A percentile compares a stretch with the other conserved stretches of the same genome.
These are phyloP conservation scores for Polytrichum commune DNA, from an alignment of 225 moss, liverwort and hornwort genomes.

Conservation along the genomic window DNA sequence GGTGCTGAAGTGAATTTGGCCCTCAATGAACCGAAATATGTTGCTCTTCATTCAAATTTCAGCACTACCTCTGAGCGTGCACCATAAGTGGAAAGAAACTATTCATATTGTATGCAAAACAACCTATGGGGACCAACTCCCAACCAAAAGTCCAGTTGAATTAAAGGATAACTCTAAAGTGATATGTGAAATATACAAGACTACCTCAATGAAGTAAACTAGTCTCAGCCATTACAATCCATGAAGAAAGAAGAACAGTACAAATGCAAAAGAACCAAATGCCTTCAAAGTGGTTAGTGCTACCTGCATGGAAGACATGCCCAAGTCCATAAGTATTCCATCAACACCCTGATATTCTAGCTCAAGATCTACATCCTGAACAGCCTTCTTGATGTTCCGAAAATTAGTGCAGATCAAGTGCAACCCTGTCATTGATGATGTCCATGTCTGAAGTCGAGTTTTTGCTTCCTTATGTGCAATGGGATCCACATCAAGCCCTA, in stretches of 20 bases:
- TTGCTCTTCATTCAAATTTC: too few species aligned
- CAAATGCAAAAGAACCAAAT: neutral
- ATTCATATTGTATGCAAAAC: too few species aligned
- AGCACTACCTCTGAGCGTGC: too few species aligned
- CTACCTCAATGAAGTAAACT: too few species aligned
- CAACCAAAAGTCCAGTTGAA: too few species aligned
- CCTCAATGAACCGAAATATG: too few species aligned
- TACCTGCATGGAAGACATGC: constrained; percentile 99
- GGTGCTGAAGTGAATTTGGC: too few species aligned
- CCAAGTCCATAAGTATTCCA: constrained; percentile 98
- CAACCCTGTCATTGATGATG: constrained; percentile 33
- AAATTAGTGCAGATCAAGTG: constrained; percentile 73
- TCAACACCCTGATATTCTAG: constrained; percentile 63
- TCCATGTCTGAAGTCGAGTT: constrained; percentile 44
- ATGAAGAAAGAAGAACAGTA: neutral
- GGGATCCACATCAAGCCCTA: constrained; percentile 95
- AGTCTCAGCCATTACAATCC: too few species aligned
- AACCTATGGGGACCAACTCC: too few species aligned
- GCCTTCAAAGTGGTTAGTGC: neutral
- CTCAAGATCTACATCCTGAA: constrained; percentile 38
- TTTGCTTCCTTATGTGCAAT: constrained; percentile 73
- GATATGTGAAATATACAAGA: too few species aligned
- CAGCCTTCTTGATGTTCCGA: constrained; percentile 63
- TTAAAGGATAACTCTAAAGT: too few species aligned
- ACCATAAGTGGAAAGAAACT: too few species aligned